phyloP scores from a whole-genome alignment of 805 yeast genomes.

The Debaryomyces maramus region DNA sequence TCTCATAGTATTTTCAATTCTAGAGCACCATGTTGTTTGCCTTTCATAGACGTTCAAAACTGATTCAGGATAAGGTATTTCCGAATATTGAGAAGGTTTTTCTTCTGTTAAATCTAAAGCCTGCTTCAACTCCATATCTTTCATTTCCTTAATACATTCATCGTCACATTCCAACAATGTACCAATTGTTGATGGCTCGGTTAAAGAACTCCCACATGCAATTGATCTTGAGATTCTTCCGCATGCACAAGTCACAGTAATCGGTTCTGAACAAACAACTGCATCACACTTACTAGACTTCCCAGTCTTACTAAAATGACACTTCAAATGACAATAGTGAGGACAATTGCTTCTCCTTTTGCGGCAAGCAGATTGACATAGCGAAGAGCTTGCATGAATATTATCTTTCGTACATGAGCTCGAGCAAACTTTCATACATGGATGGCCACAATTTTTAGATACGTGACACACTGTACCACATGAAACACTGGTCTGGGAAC shows the following conservation, averaged over 20 bases:
- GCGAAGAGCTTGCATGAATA: constrained; percentile 46
- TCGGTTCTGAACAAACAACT: constrained; percentile 50
- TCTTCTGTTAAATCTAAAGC: constrained; percentile 49
- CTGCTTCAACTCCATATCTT: constrained; percentile 61
- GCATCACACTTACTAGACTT: constrained; percentile 47
- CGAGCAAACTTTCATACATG: constrained; percentile 59
- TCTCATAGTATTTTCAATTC: constrained; percentile 55
- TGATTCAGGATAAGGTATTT: constrained; percentile 45
- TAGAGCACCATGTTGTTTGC: constrained; percentile 69
- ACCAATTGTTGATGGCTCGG: constrained; percentile 31
- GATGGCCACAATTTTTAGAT: constrained; percentile 41
- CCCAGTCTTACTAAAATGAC: constrained; percentile 55
- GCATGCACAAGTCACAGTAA: constrained; percentile 61
- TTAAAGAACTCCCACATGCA: constrained; percentile 57
- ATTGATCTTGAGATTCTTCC: constrained; percentile 51
- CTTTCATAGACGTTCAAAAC: constrained; percentile 47
- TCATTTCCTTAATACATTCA: constrained; percentile 58
- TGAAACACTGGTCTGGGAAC: constrained; percentile 67
- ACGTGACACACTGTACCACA: constrained; percentile 49
- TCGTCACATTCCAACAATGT: constrained; percentile 62
- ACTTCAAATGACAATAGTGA: constrained; percentile 61
- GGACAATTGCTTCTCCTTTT: constrained; percentile 56
- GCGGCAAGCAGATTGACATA: constrained; percentile 63
- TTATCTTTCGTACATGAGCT: constrained; percentile 59
- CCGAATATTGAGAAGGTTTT: constrained; percentile 14